A percentile compares a stretch with the other conserved stretches of the same genome.
Evolutionary conservation across 129 eudicot genomes (phyloP).

Genomic region (Heracleum sosnowskyi): DNA sequence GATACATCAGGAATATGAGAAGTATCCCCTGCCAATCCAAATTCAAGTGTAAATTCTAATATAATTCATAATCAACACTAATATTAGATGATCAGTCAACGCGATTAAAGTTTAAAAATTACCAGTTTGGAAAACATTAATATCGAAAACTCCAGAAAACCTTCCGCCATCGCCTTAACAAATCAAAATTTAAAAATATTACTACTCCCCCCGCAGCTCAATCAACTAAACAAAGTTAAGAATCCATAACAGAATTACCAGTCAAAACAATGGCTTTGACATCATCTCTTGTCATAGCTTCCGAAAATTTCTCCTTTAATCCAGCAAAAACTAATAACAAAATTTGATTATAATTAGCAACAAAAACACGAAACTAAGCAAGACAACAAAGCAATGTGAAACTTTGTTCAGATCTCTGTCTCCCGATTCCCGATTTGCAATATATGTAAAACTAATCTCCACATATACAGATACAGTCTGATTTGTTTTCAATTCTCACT

Average conservation of each 20-base stretch:
- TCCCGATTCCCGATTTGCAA: no score
- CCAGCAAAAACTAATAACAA: conserved; percentile 57
- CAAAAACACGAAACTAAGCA: no score
- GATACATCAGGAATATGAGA: conserved; percentile 68
- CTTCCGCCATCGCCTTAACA: conserved; percentile 57
- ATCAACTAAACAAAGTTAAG: not conserved
- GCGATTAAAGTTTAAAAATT: not conserved
- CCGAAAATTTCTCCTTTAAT: conserved; percentile 52
- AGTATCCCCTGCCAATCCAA: conserved; percentile 58
- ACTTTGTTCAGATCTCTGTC: no score
- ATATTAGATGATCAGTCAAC: not conserved
- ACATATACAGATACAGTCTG: no score
- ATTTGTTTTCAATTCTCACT: no score
- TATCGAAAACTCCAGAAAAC: conserved; percentile 95
- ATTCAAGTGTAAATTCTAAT: not conserved
- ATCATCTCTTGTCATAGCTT: conserved; percentile 79
- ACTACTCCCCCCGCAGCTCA: not conserved
- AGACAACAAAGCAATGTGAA: no score
- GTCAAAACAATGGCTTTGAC: conserved; percentile 81
- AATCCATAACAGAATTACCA: conserved; percentile 27
- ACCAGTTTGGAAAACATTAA: conserved; percentile 80
- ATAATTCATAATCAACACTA: no score
- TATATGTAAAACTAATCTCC: no score
- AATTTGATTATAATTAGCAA: no score
- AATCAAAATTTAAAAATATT: not conserved